phyloP scores from a whole-genome alignment of 129 eudicot genomes.

The Oenanthe sinensis region DNA sequence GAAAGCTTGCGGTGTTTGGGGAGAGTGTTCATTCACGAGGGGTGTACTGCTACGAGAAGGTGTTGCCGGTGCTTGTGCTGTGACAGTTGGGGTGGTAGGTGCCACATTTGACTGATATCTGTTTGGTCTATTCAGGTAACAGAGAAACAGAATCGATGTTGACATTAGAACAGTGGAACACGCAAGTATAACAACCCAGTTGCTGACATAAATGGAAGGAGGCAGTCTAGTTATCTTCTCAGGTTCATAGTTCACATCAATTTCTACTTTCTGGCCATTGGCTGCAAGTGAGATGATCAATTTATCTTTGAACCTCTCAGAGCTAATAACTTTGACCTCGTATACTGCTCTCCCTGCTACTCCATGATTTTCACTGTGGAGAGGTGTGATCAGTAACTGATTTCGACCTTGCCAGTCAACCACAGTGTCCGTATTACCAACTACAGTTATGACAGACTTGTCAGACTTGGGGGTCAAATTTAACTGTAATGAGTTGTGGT shows the following conservation, averaged over 20 bases:
- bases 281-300: constrained; percentile 37
- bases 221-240: constrained; percentile 4
- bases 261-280: constrained; percentile 42
- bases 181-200: constrained; percentile 16
- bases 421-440: constrained; percentile 44
- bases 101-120: constrained; percentile 13
- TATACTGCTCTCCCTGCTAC: constrained; percentile 24
- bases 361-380: constrained; percentile 21
- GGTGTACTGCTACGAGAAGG: constrained; percentile 33
- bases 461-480: constrained; percentile 27
- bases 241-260: constrained; percentile 37
- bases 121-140: constrained; percentile 26
- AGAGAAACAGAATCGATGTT: constrained; percentile 14
- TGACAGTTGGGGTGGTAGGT: constrained; percentile 12
- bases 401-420: constrained; percentile 35
- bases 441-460: constrained; percentile 30
- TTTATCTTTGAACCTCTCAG: constrained; percentile 27
- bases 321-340: constrained; percentile 28
- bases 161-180: constrained; percentile 18
- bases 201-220: neutral
- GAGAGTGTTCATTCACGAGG: constrained; percentile 31
- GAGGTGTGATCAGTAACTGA: constrained; percentile 16
- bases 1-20: constrained; percentile 54
- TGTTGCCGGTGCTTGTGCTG: constrained; percentile 20
- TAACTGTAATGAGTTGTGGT: constrained; percentile 26